A percentile compares a stretch with the other conserved stretches of the same genome.
phyloP scores from a whole-genome alignment of 352 stramenopile species.

The Globisporangium apiculatum region DNA sequence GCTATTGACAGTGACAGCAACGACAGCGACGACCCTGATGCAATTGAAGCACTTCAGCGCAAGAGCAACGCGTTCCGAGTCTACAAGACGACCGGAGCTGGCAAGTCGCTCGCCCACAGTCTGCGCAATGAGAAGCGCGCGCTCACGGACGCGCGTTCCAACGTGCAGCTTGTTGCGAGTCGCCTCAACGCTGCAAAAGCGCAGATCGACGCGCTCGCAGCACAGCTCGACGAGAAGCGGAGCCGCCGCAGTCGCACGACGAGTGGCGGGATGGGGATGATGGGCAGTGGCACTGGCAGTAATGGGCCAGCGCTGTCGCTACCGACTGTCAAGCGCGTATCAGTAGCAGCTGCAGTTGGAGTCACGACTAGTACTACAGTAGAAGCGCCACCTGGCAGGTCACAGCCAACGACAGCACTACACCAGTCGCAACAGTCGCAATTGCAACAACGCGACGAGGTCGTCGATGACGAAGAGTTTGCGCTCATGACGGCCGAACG shows the following conservation, averaged over 20 bases:
- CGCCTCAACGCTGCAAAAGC: conserved; percentile 76
- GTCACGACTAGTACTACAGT: not conserved
- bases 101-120: conserved; percentile 48
- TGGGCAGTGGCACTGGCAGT: not conserved
- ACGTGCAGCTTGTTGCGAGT: conserved; percentile 58
- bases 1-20: conserved; percentile 16
- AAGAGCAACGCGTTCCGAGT: conserved; percentile 74
- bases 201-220: conserved; percentile 60
- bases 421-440: not conserved
- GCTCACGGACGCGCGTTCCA: conserved; percentile 63
- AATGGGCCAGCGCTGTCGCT: no score
- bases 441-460: conserved; percentile 44
- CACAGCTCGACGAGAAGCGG: conserved; percentile 61
- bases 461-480: conserved; percentile 92
- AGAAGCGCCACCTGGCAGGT: not conserved
- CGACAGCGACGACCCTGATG: conserved; percentile 2
- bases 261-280: not conserved
- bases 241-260: conserved; percentile 18
- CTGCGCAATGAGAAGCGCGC: conserved; percentile 73
- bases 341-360: not conserved
- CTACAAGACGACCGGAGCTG: conserved; percentile 45
- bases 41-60: conserved; percentile 15
- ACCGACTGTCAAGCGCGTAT: no score
- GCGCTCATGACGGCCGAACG: conserved; percentile 77
- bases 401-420: not conserved